These are phyloP conservation scores for Fusarium brachygibbosum DNA, from an alignment of 2,329 filamentous ascomycete genomes.

Conservation along the genomic window DNA sequence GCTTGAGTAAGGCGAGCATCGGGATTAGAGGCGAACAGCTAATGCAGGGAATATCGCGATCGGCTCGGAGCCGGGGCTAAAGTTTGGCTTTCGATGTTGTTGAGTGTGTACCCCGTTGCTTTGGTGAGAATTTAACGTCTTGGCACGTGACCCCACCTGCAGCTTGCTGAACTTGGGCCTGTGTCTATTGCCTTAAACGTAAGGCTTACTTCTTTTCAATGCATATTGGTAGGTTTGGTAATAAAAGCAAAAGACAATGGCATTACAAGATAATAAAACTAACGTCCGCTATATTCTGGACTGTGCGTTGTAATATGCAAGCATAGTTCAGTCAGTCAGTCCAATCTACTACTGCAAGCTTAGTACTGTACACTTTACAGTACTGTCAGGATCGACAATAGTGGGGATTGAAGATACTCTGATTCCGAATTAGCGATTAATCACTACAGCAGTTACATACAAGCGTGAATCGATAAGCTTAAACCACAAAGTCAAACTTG, in stretches of 20 bases:
- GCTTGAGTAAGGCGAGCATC: neutral
- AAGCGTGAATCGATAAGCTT: slow-evolving; percentile 22
- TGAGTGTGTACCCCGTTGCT: neutral
- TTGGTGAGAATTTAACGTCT: slow-evolving; percentile 9
- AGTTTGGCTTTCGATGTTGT: neutral
- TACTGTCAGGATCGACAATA: neutral
- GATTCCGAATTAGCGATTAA: neutral
- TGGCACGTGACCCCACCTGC: slow-evolving; percentile 19
- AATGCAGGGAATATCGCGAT: neutral
- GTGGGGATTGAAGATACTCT: neutral
- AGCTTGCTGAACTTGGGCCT: neutral
- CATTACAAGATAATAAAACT: neutral
- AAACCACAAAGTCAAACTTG: slow-evolving; percentile 11
- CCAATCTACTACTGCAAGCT: neutral
- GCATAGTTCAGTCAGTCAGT: neutral
- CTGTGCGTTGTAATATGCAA: neutral
- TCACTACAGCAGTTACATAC: neutral
- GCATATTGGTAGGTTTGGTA: neutral
- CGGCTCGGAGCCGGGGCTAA: neutral
- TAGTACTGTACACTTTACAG: neutral
- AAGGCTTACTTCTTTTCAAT: neutral
- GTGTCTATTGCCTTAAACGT: neutral
- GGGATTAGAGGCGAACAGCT: neutral
- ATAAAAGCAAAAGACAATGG: neutral
- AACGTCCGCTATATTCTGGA: neutral